A percentile compares a stretch with the other conserved stretches of the same genome.
Evolutionary conservation across 345 rosid genomes (phyloP).

Genomic region (Carallia pectinifolia): DNA sequence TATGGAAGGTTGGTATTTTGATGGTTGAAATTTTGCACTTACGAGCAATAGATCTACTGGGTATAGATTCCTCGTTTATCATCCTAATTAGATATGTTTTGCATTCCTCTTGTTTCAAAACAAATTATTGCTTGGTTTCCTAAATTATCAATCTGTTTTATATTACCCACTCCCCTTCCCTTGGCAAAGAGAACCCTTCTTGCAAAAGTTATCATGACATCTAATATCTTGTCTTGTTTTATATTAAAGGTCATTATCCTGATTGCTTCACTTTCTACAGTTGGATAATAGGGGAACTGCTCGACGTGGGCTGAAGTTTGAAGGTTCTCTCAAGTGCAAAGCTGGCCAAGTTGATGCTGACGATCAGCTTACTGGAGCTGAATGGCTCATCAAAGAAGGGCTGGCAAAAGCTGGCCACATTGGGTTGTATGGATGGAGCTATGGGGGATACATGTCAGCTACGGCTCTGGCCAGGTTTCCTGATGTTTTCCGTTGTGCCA

Average conservation of each 20-base stretch:
- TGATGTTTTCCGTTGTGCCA: conserved; percentile 65
- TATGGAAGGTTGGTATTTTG: conserved; percentile 68
- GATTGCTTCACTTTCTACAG: conserved; percentile 39
- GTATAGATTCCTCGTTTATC: too few species aligned
- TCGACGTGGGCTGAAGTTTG: conserved; percentile 85
- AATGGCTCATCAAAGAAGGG: conserved; percentile 82
- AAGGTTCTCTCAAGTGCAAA: conserved; percentile 59
- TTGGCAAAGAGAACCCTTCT: too few species aligned
- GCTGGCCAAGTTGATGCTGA: conserved; percentile 65
- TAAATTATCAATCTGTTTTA: too few species aligned
- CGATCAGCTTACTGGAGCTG: conserved; percentile 80
- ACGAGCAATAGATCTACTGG: too few species aligned
- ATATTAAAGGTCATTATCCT: neutral
- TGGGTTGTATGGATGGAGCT: conserved; percentile 89
- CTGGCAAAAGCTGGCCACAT: conserved; percentile 64
- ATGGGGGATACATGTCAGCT: conserved; percentile 93
- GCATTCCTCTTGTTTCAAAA: too few species aligned
- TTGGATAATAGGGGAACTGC: conserved; percentile 89
- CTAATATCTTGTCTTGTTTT: neutral
- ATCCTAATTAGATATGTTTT: too few species aligned
- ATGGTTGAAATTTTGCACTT: neutral
- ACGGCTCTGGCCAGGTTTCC: conserved; percentile 61
- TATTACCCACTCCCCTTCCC: too few species aligned
- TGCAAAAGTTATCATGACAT: neutral
- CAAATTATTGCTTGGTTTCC: too few species aligned